A percentile compares a stretch with the other conserved stretches of the same genome.
phyloP scores from a whole-genome alignment of 179 eudicot genomes.

The Carnegiea gigantea region DNA sequence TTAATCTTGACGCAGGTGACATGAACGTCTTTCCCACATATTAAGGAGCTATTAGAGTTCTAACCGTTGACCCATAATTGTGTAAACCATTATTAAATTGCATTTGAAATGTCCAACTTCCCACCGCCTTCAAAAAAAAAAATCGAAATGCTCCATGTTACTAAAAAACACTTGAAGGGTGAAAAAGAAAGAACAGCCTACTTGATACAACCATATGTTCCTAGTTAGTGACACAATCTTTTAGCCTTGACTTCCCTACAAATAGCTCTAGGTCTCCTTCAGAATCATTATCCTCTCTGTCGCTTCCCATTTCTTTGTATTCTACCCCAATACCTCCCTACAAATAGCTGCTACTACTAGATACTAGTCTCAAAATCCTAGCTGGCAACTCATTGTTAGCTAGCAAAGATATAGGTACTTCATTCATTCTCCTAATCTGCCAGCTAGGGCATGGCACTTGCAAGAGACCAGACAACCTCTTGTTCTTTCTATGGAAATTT shows the following conservation, averaged over 20 bases:
- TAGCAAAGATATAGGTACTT: neutral
- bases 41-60: too few relatives aligned
- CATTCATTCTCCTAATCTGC: neutral
- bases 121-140: neutral
- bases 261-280: neutral
- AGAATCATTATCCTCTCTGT: neutral
- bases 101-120: neutral
- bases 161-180: neutral
- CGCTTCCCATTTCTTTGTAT: neutral
- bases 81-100: too few relatives aligned
- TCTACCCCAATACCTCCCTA: neutral
- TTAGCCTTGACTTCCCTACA: constrained; percentile 2
- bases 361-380: neutral
- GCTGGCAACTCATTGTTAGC: neutral
- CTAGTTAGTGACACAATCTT: neutral
- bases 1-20: too few relatives aligned
- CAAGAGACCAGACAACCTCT: neutral
- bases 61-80: too few relatives aligned
- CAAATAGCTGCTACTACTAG: neutral
- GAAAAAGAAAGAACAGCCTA: too few relatives aligned
- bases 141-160: neutral
- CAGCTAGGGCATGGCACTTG: constrained; percentile 2
- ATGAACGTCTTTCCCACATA: too few relatives aligned
- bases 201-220: too few relatives aligned
- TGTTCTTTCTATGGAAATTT: neutral